A percentile compares a stretch with the other conserved stretches of the same genome.
Evolutionary conservation across 495 filamentous ascomycete species (phyloP).

Genomic region (Opeltia flavorubescens): DNA sequence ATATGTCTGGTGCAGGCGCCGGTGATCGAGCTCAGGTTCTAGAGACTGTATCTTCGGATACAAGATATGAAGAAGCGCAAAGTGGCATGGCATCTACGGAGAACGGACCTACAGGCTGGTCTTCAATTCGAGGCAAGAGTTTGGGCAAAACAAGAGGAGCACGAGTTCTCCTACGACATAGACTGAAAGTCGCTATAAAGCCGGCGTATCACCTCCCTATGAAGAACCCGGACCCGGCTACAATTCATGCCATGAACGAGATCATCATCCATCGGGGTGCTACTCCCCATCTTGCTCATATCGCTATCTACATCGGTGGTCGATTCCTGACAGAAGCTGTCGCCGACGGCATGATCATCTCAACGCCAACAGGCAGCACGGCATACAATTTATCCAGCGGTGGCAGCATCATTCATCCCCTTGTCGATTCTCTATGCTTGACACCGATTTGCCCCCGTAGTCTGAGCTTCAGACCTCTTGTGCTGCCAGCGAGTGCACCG

Average conservation of each 20-base stretch:
- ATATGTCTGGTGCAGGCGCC: constrained; percentile 71
- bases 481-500: constrained; percentile 73
- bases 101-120: constrained; percentile 38
- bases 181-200: constrained; percentile 71
- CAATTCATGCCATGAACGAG: constrained; percentile 87
- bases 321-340: constrained; percentile 84
- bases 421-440: constrained; percentile 73
- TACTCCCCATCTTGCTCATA: constrained; percentile 76
- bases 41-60: constrained; percentile 10
- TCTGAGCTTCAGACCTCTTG: constrained; percentile 80
- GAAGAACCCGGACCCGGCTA: constrained; percentile 15
- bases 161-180: constrained; percentile 71
- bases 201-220: constrained; percentile 36
- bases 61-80: not conserved
- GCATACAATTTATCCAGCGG: constrained; percentile 87
- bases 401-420: constrained; percentile 87
- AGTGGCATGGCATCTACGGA: not conserved
- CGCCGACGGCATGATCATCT: constrained; percentile 87
- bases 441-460: constrained; percentile 91
- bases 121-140: constrained; percentile 59
- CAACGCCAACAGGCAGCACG: constrained; percentile 85
- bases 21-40: constrained; percentile 29
- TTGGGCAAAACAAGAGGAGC: constrained; percentile 63
- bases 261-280: constrained; percentile 82
- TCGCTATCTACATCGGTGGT: constrained; percentile 74